Evolutionary conservation across 1,284 basidiomycete species (phyloP).

Genomic region (Kalmanozyma brasiliensis): DNA sequence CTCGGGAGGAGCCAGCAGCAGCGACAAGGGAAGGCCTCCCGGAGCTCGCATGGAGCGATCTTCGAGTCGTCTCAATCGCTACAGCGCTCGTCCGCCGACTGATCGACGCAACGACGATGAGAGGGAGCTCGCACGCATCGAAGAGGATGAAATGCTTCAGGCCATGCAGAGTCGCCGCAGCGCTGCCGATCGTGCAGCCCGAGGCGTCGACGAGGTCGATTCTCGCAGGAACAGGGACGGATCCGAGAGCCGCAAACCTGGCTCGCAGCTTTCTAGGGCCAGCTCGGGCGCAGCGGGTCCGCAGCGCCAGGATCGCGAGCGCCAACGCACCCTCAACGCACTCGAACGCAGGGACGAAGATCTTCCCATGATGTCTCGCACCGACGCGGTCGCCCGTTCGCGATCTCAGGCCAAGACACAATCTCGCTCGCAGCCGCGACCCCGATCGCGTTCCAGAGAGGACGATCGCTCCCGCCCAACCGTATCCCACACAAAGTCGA

Average conservation of each 20-base stretch:
- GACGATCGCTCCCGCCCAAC: slow-evolving; percentile 10
- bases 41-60: slow-evolving; percentile 22
- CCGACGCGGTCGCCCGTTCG: slow-evolving; percentile 26
- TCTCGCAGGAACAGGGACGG: slow-evolving; percentile 44
- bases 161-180: slow-evolving; percentile 39
- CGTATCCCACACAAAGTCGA: slow-evolving; percentile 16
- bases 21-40: slow-evolving; percentile 3
- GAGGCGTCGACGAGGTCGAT: slow-evolving; percentile 30
- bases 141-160: slow-evolving; percentile 46
- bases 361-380: slow-evolving; percentile 26
- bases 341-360: slow-evolving; percentile 30
- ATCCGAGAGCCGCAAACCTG: slow-evolving; percentile 11
- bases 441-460: slow-evolving; percentile 8
- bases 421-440: slow-evolving; percentile 3
- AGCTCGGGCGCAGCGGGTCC: slow-evolving; percentile 5
- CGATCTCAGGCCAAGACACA: slow-evolving; percentile 6
- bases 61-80: slow-evolving; percentile 28
- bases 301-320: slow-evolving; percentile 40
- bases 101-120: slow-evolving; percentile 34
- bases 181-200: slow-evolving; percentile 31
- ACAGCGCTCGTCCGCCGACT: slow-evolving; percentile 23
- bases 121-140: slow-evolving; percentile 38
- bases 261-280: slow-evolving; percentile 5
- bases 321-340: slow-evolving; percentile 24
- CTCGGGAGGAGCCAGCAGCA: slow-evolving; percentile 24